phyloP scores from a whole-genome alignment of 2,329 filamentous ascomycete genomes.

The Fusarium guadeloupense region DNA sequence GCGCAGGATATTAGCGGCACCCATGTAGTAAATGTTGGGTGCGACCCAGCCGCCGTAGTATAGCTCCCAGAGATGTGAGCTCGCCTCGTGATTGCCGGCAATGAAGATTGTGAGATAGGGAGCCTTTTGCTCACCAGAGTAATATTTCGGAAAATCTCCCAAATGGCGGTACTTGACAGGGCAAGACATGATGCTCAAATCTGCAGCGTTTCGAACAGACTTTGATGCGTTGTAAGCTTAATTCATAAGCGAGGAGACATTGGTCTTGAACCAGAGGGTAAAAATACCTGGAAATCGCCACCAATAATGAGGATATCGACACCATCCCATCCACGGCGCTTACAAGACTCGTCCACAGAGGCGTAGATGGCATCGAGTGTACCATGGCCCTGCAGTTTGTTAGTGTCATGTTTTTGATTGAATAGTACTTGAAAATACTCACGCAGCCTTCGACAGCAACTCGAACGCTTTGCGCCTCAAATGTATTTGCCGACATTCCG shows the following conservation, averaged over 20 bases:
- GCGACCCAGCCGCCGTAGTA: slow-evolving; percentile 98
- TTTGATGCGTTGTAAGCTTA: slow-evolving; percentile 47
- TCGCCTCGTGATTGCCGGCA: slow-evolving; percentile 94
- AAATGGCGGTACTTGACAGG: slow-evolving; percentile 87
- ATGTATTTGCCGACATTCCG: slow-evolving; percentile 46
- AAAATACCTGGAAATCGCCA: slow-evolving; percentile 85
- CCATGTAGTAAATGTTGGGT: slow-evolving; percentile 96
- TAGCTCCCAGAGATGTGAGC: slow-evolving; percentile 88
- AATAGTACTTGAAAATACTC: slow-evolving; percentile 48
- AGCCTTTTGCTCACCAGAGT: slow-evolving; percentile 78
- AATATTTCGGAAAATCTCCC: slow-evolving; percentile 95
- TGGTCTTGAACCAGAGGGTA: background rate
- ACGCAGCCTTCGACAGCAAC: slow-evolving; percentile 90
- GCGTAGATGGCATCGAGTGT: slow-evolving; percentile 91
- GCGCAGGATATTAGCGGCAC: slow-evolving; percentile 87
- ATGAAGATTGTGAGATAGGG: slow-evolving; percentile 94
- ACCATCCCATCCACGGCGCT: slow-evolving; percentile 77
- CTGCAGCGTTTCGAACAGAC: slow-evolving; percentile 87
- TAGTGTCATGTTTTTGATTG: slow-evolving; percentile 5
- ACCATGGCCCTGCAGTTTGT: slow-evolving; percentile 78
- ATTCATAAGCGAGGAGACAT: background rate
- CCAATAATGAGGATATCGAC: slow-evolving; percentile 94
- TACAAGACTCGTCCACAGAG: slow-evolving; percentile 74
- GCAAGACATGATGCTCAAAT: slow-evolving; percentile 89
- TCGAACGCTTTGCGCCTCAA: slow-evolving; percentile 65